Base-by-base conservation (phyloP, 768 basidiomycete species). In the Mycena vitilis region DNA sequence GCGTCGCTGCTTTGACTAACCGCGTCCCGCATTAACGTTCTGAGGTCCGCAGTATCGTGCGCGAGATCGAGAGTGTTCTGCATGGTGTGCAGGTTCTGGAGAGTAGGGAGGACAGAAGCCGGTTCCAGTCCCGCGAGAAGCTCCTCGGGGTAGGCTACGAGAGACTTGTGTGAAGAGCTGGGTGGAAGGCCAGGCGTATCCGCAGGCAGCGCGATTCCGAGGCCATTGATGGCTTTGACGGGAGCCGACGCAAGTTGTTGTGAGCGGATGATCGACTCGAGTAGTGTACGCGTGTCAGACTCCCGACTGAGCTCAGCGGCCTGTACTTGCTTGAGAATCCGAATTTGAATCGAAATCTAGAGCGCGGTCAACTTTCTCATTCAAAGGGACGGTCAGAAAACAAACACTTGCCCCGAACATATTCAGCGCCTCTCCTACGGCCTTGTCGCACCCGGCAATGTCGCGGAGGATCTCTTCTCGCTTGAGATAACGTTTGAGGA, bases 401-500 rank as follows among this genome's bases (percentile, higher is more conserved):
- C 16, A 38, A 7, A 76, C 83, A 48, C 65, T 63, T 68, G 87
- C 86, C 40, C 85, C 81, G 73, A 92, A 90, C 74, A 89, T 81
- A n/a, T 78, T 77, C 47, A 91, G 76, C 5, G 88, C 88, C 62
- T 92, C 88, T 6, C 81, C 82, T 23, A 94, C 83, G 6, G 80
- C 81, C 11, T 80, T 79, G 62, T 90, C 86, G 59, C 89, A 89
- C 2, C 63, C 80, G 0, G 77, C 68, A 16, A 95, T 87, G 38
- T 86, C 84, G 4, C 81, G 79, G 18, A 84, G 74, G 36, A 90
- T 90, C 69, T 94, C 92, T 45, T 92, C 89, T 49, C 91, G 86
- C 74, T 89, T 89, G 45, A 95, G 83, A 74, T 92, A 95, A 5
- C 92, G 84, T 77, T 93, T 92, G 69, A 95, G 78, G 80, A 94